phyloP scores from a whole-genome alignment of 2,329 filamentous ascomycete species.

The Monilinia fructigena region DNA sequence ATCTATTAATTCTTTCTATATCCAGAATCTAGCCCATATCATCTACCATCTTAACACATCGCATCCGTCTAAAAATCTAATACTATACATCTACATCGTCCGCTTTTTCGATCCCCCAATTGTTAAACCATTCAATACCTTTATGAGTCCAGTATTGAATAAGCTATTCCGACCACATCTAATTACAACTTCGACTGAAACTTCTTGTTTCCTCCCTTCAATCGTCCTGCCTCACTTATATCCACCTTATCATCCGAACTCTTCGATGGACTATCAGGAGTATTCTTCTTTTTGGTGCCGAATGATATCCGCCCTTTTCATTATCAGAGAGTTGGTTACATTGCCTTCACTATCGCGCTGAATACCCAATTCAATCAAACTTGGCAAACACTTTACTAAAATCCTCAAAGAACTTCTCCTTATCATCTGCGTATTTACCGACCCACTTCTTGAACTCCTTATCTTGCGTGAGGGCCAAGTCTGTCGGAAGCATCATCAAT shows the following conservation, averaged over 20 bases:
- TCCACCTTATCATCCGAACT: slow-evolving; percentile 38
- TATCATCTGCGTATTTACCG: slow-evolving; percentile 57
- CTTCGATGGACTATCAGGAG: slow-evolving; percentile 40
- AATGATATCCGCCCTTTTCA: slow-evolving; percentile 53
- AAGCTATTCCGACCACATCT: not conserved
- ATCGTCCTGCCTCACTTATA: slow-evolving; percentile 43
- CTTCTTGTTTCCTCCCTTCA: slow-evolving; percentile 40
- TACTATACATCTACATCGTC: slow-evolving; percentile 1
- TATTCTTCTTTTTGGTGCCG: slow-evolving; percentile 54
- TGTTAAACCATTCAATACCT: too few species aligned
- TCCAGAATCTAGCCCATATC: slow-evolving; percentile 19
- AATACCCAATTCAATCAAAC: slow-evolving; percentile 62
- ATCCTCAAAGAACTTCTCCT: slow-evolving; percentile 60
- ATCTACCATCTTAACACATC: slow-evolving; percentile 11
- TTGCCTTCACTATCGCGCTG: slow-evolving; percentile 51
- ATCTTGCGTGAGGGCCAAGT: slow-evolving; percentile 58
- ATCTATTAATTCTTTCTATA: slow-evolving; percentile 22
- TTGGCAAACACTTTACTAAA: slow-evolving; percentile 59
- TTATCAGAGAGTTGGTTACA: slow-evolving; percentile 57
- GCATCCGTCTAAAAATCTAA: slow-evolving; percentile 5
- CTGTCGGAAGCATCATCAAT: slow-evolving; percentile 66
- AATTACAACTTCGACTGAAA: slow-evolving; percentile 36
- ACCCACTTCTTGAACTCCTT: slow-evolving; percentile 55
- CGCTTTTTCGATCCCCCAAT: too few species aligned
- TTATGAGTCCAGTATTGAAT: too few species aligned